Percentiles rank a stretch among this genome's conserved stretches.
These are phyloP conservation scores for Coemansia sp. DNA, from an alignment of 192 early-diverging fungal species.

Conservation along the genomic window DNA sequence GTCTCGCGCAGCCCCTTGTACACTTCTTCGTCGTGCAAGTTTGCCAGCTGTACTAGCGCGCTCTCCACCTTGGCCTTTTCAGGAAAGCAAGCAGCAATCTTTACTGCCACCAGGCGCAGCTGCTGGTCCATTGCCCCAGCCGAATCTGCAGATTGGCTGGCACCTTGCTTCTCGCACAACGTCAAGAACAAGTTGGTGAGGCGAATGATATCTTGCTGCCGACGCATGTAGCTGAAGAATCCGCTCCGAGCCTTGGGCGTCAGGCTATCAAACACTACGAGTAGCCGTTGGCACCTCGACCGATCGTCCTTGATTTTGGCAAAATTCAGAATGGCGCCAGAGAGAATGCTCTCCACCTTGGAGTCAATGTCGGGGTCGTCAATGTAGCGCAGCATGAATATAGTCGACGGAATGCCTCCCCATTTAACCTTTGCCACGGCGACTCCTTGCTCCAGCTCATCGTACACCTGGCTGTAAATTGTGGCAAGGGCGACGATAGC, in stretches of 20 bases:
- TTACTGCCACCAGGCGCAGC: slow-evolving; percentile 52
- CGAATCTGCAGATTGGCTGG: slow-evolving; percentile 30
- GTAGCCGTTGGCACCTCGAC: slow-evolving; percentile 54
- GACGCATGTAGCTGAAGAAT: slow-evolving; percentile 70
- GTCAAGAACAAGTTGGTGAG: slow-evolving; percentile 59
- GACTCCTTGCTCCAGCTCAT: slow-evolving; percentile 66
- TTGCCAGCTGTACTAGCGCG: slow-evolving; percentile 68
- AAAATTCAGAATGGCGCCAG: slow-evolving; percentile 42
- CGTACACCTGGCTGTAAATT: slow-evolving; percentile 70
- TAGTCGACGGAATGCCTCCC: slow-evolving; percentile 74
- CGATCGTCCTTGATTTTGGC: slow-evolving; percentile 42
- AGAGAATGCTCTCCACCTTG: slow-evolving; percentile 44
- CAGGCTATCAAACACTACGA: slow-evolving; percentile 62
- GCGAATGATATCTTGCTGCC: slow-evolving; percentile 62
- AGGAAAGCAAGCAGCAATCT: slow-evolving; percentile 57
- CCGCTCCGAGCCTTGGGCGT: slow-evolving; percentile 67
- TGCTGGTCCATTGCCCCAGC: slow-evolving; percentile 45
- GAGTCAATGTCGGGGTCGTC: slow-evolving; percentile 75
- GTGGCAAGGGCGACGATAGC: slow-evolving; percentile 68
- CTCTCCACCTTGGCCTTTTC: slow-evolving; percentile 61
- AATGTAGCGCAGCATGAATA: slow-evolving; percentile 82
- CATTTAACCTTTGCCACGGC: slow-evolving; percentile 58
- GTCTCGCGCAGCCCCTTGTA: slow-evolving; percentile 64
- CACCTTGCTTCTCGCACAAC: slow-evolving; percentile 60
- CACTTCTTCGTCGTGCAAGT: slow-evolving; percentile 61